Evolutionary conservation across 2,329 filamentous ascomycete species (phyloP), one percentile per base, ranked within the genome.

Genomic region (Fusarium paranaense): DNA sequence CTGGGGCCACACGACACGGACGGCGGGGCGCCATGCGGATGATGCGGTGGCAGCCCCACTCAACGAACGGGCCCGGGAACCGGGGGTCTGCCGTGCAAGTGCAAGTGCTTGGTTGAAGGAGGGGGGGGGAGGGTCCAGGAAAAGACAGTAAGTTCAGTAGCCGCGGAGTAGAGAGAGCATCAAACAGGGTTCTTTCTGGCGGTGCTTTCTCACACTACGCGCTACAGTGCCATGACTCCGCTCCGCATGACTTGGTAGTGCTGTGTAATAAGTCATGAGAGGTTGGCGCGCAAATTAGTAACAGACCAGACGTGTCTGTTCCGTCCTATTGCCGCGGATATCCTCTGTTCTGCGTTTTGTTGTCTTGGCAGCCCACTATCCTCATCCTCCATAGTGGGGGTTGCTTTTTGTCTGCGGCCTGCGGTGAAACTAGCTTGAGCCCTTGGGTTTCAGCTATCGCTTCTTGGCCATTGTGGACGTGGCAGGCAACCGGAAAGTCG

Each of bases 1-100:
- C 64, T 74, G 72, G 62, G 54, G 45, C 72, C 60, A 70, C 60
- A 58, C 59, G 57, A 58, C 47, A 59, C 54, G 54, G 62, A 65
- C 64, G 35, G 69, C 72, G 72, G 72, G 72, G 72, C 72, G 69
- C 72, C 72, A 70, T 75, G 72, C 52, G 69, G 65, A 63, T 64
- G 62, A 57, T 60, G 69, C 52, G 42, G 18, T 68, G 32, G 56
- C 10, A 33, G 71, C 52, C 69, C 71, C 72, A 74, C 72, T 37
- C 20, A 62, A 30, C 45, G 47, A 70, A 62, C 68, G 56, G 72
- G 33, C 54, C 72, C 69, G 72, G 72, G 72, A 66, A 75, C 72
- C 65, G 45, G 72, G 65, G 32, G 50, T 42, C 22, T 42, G 54
- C 37, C 59, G 62, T 74, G 72, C 63, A 69, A 66, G 61, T 52